Evolutionary conservation across 306 rosid species (phyloP).

Genomic region (Glycyrrhiza uralensis): DNA sequence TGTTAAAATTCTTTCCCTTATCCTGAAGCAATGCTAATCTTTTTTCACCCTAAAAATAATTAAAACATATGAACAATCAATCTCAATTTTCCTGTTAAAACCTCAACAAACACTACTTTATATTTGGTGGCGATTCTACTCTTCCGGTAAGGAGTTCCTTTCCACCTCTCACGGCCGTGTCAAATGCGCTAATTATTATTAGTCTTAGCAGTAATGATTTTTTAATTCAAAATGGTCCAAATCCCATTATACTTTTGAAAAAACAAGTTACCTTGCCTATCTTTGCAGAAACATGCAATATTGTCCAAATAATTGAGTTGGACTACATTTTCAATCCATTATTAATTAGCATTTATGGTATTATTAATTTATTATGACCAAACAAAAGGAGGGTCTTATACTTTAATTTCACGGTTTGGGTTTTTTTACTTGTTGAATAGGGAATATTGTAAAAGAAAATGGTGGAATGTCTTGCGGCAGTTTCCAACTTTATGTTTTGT

Average conservation of each 20-base stretch:
- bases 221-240: neutral
- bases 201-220: neutral
- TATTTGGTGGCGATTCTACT: neutral
- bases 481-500: neutral
- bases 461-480: neutral
- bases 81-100: slow-evolving; percentile 3
- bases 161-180: neutral
- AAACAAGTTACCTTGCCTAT: neutral
- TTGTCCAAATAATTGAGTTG: slow-evolving; percentile 25
- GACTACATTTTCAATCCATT: neutral
- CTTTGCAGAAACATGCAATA: slow-evolving; percentile 19
- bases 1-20: slow-evolving; percentile 7
- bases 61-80: neutral
- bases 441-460: neutral
- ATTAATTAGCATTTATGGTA: neutral
- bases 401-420: too few relatives aligned
- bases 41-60: neutral
- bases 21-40: neutral
- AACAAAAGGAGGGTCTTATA: neutral
- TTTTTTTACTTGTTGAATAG: too few relatives aligned
- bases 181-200: neutral
- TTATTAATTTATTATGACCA: neutral
- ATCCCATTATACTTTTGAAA: neutral
- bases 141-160: neutral
- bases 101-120: neutral